Conservation (phyloP, 352 stramenopile genomes). For the Phytophthora multivora region DNA sequence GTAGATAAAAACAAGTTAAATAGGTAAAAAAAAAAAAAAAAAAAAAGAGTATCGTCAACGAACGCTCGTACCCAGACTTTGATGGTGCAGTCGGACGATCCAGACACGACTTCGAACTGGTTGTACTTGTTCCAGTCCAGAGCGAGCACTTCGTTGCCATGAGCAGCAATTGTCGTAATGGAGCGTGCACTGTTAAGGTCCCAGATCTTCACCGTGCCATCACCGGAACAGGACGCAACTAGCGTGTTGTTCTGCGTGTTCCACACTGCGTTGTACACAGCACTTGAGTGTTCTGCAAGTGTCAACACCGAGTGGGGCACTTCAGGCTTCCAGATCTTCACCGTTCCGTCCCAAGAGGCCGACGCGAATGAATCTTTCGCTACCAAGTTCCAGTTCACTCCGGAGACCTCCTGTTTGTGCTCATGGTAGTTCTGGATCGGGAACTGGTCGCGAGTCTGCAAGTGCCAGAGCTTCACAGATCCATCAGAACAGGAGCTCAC, state of each 20-base stretch:
- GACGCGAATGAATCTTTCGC: conserved; percentile 89
- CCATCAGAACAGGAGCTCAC: conserved; percentile 89
- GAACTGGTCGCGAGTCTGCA: conserved; percentile 88
- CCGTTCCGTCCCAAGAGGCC: conserved; percentile 84
- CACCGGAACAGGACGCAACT: conserved; percentile 80
- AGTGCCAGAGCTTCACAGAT: conserved; percentile 89
- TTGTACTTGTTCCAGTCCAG: conserved; percentile 95
- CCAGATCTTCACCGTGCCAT: conserved; percentile 82
- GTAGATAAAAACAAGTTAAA: background rate
- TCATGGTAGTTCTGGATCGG: conserved; percentile 90
- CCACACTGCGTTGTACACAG: conserved; percentile 88
- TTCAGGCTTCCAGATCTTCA: conserved; percentile 89
- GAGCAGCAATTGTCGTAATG: conserved; percentile 65
- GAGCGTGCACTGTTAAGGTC: conserved; percentile 65
- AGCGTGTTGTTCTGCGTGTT: conserved; percentile 75
- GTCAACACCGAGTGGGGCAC: conserved; percentile 73
- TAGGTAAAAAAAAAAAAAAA: background rate
- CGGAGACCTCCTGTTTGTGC: conserved; percentile 85
- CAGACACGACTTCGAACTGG: conserved; percentile 85
- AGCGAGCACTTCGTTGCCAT: conserved; percentile 84
- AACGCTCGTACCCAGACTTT: conserved; percentile 77
- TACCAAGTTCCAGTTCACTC: conserved; percentile 92
- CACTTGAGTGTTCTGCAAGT: conserved; percentile 75
- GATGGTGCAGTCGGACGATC: conserved; percentile 82
- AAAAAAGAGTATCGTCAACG: background rate